phyloP scores from a whole-genome alignment of 2,329 filamentous ascomycete species.

The Penicillium capsulatum region DNA sequence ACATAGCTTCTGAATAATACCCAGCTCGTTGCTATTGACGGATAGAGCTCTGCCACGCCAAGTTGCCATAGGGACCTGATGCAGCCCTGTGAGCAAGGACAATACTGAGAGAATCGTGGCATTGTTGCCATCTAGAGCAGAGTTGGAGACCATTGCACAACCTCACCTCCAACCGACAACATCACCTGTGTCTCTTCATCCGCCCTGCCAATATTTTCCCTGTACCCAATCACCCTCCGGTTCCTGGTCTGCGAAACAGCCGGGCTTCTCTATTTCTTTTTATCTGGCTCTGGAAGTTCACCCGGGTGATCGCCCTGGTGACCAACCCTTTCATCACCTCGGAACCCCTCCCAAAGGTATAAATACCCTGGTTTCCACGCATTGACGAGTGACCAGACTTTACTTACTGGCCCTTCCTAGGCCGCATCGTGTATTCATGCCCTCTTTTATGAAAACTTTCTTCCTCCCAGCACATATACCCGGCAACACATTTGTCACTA shows the following conservation, averaged over 20 bases:
- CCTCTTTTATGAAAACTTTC: slow-evolving; percentile 25
- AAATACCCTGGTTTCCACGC: slow-evolving; percentile 8
- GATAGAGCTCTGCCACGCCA: background rate
- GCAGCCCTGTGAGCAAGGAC: too few species aligned
- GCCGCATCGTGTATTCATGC: slow-evolving; percentile 22
- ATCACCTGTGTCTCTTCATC: too few species aligned
- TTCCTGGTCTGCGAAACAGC: background rate
- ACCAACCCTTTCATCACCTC: slow-evolving; percentile 3
- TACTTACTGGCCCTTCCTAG: slow-evolving; percentile 9
- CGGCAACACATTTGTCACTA: slow-evolving; percentile 13
- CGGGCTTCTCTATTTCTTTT: slow-evolving; percentile 3
- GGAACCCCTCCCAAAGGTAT: slow-evolving; percentile 11
- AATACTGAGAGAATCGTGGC: background rate
- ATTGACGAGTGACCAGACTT: background rate
- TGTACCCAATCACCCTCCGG: too few species aligned
- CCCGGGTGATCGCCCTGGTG: slow-evolving; percentile 12
- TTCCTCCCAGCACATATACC: slow-evolving; percentile 24
- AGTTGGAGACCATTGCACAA: too few species aligned
- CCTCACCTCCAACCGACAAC: slow-evolving; percentile 1
- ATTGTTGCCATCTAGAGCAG: slow-evolving; percentile 1
- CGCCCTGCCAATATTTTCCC: too few species aligned
- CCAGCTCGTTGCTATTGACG: background rate
- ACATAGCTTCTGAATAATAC: slow-evolving; percentile 1
- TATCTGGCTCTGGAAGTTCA: slow-evolving; percentile 4
- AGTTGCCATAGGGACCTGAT: background rate